Conservation (phyloP, 164 flowering plant species). For the Echeveria elegans region DNA sequence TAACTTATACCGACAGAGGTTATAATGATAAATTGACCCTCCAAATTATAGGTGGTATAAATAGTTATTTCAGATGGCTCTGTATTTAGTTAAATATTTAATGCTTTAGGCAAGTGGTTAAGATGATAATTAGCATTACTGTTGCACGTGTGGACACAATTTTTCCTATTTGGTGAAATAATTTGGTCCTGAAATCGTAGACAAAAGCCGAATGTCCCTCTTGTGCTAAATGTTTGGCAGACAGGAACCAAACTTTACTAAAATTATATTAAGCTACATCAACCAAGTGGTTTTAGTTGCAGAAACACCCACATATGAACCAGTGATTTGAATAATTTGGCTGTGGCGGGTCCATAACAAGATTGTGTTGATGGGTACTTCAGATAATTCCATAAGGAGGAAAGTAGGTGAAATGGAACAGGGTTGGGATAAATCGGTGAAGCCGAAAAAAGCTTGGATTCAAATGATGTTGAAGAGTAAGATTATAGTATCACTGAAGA, state of each 20-base stretch:
- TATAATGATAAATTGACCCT: not conserved
- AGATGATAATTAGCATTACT: not conserved
- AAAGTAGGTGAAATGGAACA: not conserved
- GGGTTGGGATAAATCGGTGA: not conserved
- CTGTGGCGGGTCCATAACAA: not conserved
- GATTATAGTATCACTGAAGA: not conserved
- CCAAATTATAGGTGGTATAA: not conserved
- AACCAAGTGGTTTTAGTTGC: not conserved
- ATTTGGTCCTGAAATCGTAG: conserved; percentile 1
- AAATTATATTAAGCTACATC: conserved; percentile 1
- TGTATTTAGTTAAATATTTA: not conserved
- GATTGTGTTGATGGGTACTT: not conserved
- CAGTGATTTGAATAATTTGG: not conserved
- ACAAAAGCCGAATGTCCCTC: not conserved
- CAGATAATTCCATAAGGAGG: not conserved
- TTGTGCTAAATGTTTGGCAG: conserved; percentile 3
- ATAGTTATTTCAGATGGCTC: not conserved
- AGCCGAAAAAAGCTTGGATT: not conserved
- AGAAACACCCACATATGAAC: conserved; percentile 7
- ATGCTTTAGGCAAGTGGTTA: not conserved
- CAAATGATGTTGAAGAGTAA: not conserved
- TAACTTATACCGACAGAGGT: not conserved
- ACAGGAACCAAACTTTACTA: conserved; percentile 1
- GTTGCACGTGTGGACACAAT: not conserved
- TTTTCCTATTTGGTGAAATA: not conserved